A percentile compares a stretch with the other conserved stretches of the same genome.
phyloP scores from a whole-genome alignment of 2,329 filamentous ascomycete species.

The Pestalotiopsis sp. region DNA sequence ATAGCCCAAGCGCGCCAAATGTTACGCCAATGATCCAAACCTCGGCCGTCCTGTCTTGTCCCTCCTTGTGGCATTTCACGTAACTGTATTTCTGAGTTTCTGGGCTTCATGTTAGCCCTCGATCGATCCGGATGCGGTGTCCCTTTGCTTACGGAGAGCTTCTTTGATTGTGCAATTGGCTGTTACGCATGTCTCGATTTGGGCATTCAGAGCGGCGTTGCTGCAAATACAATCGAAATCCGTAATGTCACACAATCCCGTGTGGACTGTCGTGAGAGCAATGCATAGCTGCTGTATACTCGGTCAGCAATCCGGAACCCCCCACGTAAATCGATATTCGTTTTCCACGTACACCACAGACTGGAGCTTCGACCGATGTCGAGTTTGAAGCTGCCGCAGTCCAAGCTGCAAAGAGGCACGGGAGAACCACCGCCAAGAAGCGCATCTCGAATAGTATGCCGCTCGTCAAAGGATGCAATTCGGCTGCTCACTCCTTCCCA shows the following conservation, averaged over 20 bases:
- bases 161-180: constrained; percentile 29
- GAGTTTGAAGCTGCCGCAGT: constrained; percentile 6
- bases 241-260: constrained; percentile 8
- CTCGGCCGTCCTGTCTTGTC: constrained; percentile 28
- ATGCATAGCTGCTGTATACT: constrained; percentile 1
- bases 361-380: not conserved
- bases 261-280: not conserved
- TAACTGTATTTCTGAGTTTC: constrained; percentile 25
- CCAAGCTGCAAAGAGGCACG: not conserved
- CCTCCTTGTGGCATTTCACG: constrained; percentile 24
- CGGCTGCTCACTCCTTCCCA: not conserved
- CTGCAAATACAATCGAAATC: constrained; percentile 27
- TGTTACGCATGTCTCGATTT: constrained; percentile 27
- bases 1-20: constrained; percentile 30
- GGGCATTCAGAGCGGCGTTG: constrained; percentile 21
- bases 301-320: not conserved
- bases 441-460: constrained; percentile 8
- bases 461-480: not conserved
- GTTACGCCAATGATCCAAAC: constrained; percentile 28
- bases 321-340: no score
- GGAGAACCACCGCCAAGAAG: not conserved
- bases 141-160: constrained; percentile 21
- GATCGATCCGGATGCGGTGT: no score
- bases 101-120: constrained; percentile 15
- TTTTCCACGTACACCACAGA: constrained; percentile 11